Conservation (phyloP, 2,329 filamentous ascomycete genomes). For the Leptographium radiaticola region DNA sequence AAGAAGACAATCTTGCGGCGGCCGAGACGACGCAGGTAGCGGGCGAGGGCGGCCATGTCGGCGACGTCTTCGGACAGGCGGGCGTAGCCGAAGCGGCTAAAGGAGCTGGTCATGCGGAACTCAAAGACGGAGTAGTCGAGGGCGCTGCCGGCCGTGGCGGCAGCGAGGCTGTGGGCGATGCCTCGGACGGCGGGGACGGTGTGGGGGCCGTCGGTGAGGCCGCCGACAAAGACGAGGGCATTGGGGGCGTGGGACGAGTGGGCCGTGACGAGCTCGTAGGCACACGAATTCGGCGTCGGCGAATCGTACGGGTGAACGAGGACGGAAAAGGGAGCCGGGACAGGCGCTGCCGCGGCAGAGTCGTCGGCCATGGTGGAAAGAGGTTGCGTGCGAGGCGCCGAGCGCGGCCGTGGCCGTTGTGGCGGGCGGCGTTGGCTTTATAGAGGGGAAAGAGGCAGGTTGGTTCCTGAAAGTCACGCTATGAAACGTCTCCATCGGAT, state of each 20-base stretch:
- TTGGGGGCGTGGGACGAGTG: conserved; percentile 22
- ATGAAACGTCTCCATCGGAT: background rate
- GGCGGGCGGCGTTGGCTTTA: too few relatives aligned
- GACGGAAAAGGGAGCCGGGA: conserved; percentile 11
- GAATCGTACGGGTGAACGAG: conserved; percentile 16
- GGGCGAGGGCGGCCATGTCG: conserved; percentile 39
- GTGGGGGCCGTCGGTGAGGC: conserved; percentile 56
- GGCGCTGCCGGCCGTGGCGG: conserved; percentile 17
- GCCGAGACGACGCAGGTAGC: conserved; percentile 37
- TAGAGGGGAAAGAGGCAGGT: too few relatives aligned
- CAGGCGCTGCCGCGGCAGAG: background rate
- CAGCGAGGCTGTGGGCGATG: conserved; percentile 29
- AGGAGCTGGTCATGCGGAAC: conserved; percentile 41
- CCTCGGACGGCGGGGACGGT: conserved; percentile 43
- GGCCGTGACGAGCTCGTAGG: conserved; percentile 14
- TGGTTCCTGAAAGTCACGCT: too few relatives aligned
- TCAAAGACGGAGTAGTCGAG: conserved; percentile 42
- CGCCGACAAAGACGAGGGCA: conserved; percentile 57
- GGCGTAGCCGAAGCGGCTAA: conserved; percentile 36
- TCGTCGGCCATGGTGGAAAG: too few relatives aligned
- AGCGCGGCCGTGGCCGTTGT: too few relatives aligned
- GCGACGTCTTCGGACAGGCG: conserved; percentile 38
- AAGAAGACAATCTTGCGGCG: conserved; percentile 39
- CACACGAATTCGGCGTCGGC: conserved; percentile 11
- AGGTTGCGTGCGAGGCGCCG: too few relatives aligned